These are phyloP conservation scores for Tephrocybe sp. DNA, from an alignment of 768 basidiomycete species.

Conservation along the genomic window DNA sequence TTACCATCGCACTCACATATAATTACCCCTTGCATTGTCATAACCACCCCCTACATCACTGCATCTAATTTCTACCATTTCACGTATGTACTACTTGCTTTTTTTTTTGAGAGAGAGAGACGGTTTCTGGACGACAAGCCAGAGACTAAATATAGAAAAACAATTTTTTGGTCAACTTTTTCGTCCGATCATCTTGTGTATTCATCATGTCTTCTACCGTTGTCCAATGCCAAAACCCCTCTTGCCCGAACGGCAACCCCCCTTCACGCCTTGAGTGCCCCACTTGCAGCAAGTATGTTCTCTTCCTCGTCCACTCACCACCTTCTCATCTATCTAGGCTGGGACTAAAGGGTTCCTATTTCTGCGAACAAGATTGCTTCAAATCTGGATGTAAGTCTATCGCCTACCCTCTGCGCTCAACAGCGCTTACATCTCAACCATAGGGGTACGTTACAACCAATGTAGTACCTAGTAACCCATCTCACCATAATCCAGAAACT, in stretches of 20 bases:
- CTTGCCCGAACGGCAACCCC: constrained; percentile 80
- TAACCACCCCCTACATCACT: constrained; percentile 11
- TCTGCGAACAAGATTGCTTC: constrained; percentile 96
- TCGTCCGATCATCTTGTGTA: background rate
- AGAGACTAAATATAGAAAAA: constrained; percentile 12
- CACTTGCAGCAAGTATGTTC: constrained; percentile 83
- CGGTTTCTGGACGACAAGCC: background rate
- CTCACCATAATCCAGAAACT: constrained; percentile 55
- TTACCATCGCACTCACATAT: constrained; percentile 25
- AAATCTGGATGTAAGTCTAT: constrained; percentile 81
- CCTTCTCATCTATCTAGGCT: constrained; percentile 46
- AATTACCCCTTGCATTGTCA: constrained; percentile 22
- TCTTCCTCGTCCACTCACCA: constrained; percentile 3
- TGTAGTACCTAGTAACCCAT: constrained; percentile 2
- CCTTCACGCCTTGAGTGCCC: constrained; percentile 90
- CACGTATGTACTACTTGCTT: constrained; percentile 13
- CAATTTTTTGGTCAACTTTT: constrained; percentile 8
- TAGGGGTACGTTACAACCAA: constrained; percentile 25
- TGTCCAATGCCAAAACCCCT: constrained; percentile 64
- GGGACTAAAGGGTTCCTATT: constrained; percentile 82
- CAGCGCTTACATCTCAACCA: background rate
- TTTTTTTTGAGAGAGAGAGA: background rate
- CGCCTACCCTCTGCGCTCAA: constrained; percentile 1
- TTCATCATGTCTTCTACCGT: constrained; percentile 27
- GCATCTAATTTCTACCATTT: constrained; percentile 10